Evolutionary conservation across 768 basidiomycete genomes (phyloP).

Genomic region (Austroboletus eburneus): DNA sequence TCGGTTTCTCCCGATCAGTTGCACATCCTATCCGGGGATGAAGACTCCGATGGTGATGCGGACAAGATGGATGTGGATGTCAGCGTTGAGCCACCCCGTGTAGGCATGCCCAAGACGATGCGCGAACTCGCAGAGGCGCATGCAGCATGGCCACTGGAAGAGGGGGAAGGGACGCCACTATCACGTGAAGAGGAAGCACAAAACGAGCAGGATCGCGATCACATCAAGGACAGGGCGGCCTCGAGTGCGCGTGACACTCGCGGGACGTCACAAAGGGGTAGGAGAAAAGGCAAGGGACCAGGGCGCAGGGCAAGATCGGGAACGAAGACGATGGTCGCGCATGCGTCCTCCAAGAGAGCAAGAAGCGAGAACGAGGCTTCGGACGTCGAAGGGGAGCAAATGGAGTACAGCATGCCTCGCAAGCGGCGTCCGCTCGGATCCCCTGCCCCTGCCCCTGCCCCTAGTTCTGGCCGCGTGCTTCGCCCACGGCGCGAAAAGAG

Average conservation of each 20-base stretch:
- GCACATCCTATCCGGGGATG: constrained; percentile 7
- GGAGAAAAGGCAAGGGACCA: background rate
- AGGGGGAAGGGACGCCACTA: constrained; percentile 19
- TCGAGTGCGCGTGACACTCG: background rate
- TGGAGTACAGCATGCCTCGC: constrained; percentile 15
- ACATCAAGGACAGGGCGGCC: too few relatives aligned
- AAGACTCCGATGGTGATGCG: background rate
- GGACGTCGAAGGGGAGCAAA: constrained; percentile 19
- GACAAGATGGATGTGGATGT: constrained; percentile 11
- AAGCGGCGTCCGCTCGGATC: constrained; percentile 31
- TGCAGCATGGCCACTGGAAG: constrained; percentile 3
- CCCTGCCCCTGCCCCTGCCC: background rate
- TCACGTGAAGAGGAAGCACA: constrained; percentile 12
- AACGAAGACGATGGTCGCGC: constrained; percentile 2
- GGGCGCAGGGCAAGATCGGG: constrained; percentile 5
- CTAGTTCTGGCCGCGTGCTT: constrained; percentile 42
- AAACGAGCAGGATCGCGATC: constrained; percentile 1
- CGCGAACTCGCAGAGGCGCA: constrained; percentile 51
- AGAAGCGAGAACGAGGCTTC: constrained; percentile 24
- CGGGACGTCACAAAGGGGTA: background rate
- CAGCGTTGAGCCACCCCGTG: constrained; percentile 12
- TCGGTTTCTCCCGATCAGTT: constrained; percentile 7
- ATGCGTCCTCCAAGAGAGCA: constrained; percentile 23
- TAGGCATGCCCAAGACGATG: constrained; percentile 54
- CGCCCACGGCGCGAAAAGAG: constrained; percentile 58